These are phyloP conservation scores for Gracilaria vermiculophylla DNA, from an alignment of 23 red algal genomes.

Conservation along the genomic window DNA sequence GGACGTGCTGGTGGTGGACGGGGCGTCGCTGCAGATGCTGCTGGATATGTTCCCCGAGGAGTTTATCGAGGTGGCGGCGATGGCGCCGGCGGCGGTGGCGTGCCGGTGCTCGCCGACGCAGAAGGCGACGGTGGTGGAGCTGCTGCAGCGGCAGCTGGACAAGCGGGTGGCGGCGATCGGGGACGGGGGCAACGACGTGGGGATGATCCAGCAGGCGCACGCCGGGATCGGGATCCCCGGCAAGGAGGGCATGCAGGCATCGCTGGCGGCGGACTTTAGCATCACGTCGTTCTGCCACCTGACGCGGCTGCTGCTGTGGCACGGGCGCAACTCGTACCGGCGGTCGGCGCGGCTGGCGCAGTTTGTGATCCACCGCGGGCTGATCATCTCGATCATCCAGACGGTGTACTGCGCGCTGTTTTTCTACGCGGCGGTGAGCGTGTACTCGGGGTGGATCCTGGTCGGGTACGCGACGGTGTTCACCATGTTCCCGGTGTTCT, in stretches of 20 bases:
- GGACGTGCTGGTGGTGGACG: conserved; percentile 90
- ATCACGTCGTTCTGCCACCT: conserved; percentile 89
- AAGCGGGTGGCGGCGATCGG: conserved; percentile 93
- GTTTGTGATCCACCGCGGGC: conserved; percentile 96
- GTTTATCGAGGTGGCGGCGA: conserved; percentile 79
- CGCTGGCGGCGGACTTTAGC: conserved; percentile 87
- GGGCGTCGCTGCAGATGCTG: conserved; percentile 74
- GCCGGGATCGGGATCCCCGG: conserved; percentile 98
- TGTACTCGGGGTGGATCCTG: conserved; percentile 91
- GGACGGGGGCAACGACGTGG: conserved; percentile 98
- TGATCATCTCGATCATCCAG: conserved; percentile 96
- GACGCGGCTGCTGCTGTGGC: conserved; percentile 89
- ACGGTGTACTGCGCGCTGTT: conserved; percentile 90
- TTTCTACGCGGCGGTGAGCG: conserved; percentile 94
- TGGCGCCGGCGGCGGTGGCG: conserved; percentile 86
- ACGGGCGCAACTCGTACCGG: conserved; percentile 93
- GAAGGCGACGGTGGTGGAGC: conserved; percentile 77
- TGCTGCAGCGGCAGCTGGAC: conserved; percentile 60
- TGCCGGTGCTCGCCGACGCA: conserved; percentile 96
- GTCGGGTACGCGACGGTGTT: conserved; percentile 97
- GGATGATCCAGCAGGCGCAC: conserved; percentile 94
- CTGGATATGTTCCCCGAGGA: conserved; percentile 80
- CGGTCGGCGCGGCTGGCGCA: conserved; percentile 92
- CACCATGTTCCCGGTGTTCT: conserved; percentile 97
- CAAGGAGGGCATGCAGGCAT: conserved; percentile 95